A percentile compares a stretch with the other conserved stretches of the same genome.
Evolutionary conservation across 129 eudicot species (phyloP).

Genomic region (Flaveria ramosissima): DNA sequence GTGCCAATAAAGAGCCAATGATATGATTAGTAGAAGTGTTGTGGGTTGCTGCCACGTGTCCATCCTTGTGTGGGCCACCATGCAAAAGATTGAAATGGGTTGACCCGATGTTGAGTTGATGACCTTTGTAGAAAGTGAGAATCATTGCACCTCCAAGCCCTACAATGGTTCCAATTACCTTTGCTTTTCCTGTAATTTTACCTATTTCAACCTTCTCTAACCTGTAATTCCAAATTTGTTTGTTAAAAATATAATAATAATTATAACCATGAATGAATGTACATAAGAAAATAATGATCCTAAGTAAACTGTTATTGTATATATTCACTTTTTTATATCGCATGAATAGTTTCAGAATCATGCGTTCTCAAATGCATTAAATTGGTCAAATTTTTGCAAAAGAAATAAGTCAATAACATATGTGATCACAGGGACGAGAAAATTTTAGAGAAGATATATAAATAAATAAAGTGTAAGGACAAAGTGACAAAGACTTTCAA

Average conservation of each 20-base stretch:
- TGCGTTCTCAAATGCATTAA: too few species aligned
- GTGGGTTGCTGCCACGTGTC: constrained; percentile 20
- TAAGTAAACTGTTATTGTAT: too few species aligned
- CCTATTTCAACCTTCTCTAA: constrained; percentile 49
- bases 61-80: constrained; percentile 4
- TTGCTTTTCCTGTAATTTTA: constrained; percentile 53
- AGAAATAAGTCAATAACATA: too few species aligned
- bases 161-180: constrained; percentile 56
- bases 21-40: constrained; percentile 21
- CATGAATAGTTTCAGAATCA: too few species aligned
- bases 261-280: too few species aligned
- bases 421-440: too few species aligned
- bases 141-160: constrained; percentile 70
- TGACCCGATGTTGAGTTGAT: constrained; percentile 37
- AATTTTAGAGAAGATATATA: too few species aligned
- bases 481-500: too few species aligned
- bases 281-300: too few species aligned
- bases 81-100: constrained; percentile 43
- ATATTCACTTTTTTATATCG: too few species aligned
- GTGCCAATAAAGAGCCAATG: constrained; percentile 33
- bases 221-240: constrained; percentile 29
- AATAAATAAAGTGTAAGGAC: too few species aligned
- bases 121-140: constrained; percentile 67
- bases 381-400: too few species aligned
- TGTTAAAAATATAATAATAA: background rate